These are phyloP conservation scores for Thalassiosira exigua DNA, from an alignment of 352 stramenopile genomes.

Conservation along the genomic window DNA sequence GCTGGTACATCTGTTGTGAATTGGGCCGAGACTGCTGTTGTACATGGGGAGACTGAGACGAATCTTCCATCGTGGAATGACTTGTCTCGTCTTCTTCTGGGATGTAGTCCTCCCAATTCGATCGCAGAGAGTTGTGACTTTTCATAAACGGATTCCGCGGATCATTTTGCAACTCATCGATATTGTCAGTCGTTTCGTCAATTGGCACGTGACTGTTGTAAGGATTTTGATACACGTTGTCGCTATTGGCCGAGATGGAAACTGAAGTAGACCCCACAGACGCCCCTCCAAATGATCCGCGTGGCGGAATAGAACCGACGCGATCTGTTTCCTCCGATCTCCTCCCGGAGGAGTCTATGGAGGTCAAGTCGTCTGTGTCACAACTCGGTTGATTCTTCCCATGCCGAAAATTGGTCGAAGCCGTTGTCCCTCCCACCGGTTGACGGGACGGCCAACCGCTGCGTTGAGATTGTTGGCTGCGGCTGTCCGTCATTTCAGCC, in stretches of 20 bases:
- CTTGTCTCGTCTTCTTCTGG: constrained; percentile 27
- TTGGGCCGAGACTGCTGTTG: background rate
- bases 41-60: constrained; percentile 4
- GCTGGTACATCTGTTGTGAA: background rate
- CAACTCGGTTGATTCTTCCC: constrained; percentile 9
- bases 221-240: background rate
- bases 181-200: background rate
- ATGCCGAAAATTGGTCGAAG: no score
- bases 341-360: constrained; percentile 20
- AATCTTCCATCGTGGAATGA: constrained; percentile 19
- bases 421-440: background rate
- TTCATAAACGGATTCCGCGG: constrained; percentile 31
- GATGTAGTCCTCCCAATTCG: constrained; percentile 12
- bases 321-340: background rate
- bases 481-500: constrained; percentile 22
- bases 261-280: background rate
- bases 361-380: constrained; percentile 25
- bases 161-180: constrained; percentile 25
- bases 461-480: background rate
- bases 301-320: background rate
- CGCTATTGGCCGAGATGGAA: no score
- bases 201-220: background rate
- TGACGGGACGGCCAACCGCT: constrained; percentile 6
- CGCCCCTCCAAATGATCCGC: background rate
- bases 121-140: background rate